phyloP scores from a whole-genome alignment of 2,329 filamentous ascomycete species.

The Torrubiella hemipterigena region DNA sequence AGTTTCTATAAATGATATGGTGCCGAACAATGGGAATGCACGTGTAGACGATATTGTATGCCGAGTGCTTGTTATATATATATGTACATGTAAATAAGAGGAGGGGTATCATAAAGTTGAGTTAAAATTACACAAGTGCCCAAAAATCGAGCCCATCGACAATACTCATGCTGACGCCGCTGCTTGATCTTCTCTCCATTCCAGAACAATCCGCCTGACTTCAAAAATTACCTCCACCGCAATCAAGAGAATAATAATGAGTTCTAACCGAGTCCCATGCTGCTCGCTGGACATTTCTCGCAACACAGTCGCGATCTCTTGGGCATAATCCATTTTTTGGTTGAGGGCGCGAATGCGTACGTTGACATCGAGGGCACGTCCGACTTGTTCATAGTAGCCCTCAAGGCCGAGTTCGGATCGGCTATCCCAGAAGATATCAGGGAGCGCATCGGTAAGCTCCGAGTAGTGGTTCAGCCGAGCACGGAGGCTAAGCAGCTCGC shows the following conservation, averaged over 20 bases:
- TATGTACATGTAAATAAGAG: too few species aligned
- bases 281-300: constrained; percentile 83
- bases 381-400: constrained; percentile 90
- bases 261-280: constrained; percentile 77
- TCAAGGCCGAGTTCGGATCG: constrained; percentile 81
- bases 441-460: constrained; percentile 86
- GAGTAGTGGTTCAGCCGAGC: constrained; percentile 95
- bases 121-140: too few species aligned
- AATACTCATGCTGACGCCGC: constrained; percentile 3
- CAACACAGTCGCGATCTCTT: constrained; percentile 84
- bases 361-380: constrained; percentile 78
- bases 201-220: constrained; percentile 59
- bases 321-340: constrained; percentile 95
- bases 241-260: constrained; percentile 92
- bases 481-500: constrained; percentile 77
- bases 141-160: too few species aligned
- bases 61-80: neutral
- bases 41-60: neutral
- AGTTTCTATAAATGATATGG: too few species aligned
- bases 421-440: constrained; percentile 94
- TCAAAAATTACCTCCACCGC: constrained; percentile 87
- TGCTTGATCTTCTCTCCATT: constrained; percentile 32
- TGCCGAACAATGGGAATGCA: too few species aligned
- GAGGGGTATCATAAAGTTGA: too few species aligned
- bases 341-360: constrained; percentile 86